Conservation (phyloP, 106 monocot species). For the Apostasia ramifera region DNA sequence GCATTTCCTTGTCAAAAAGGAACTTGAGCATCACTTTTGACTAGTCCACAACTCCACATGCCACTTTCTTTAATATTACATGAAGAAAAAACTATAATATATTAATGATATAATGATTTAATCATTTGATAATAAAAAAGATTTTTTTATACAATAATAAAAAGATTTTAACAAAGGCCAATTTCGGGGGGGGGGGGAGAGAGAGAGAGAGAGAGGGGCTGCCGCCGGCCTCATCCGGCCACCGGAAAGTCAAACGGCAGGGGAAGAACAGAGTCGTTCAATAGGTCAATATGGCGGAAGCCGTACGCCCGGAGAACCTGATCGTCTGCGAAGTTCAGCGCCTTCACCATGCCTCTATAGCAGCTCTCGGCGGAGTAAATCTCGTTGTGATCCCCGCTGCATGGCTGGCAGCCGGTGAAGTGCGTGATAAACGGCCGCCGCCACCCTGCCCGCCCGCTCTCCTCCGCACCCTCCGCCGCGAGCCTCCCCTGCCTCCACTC, state of each 20-base stretch:
- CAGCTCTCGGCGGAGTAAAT: conserved; percentile 55
- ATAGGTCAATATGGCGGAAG: conserved; percentile 23
- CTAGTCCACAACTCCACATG: too few species aligned
- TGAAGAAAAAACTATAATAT: too few species aligned
- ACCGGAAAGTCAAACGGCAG: conserved; percentile 58
- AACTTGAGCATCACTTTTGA: too few species aligned
- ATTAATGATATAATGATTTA: too few species aligned
- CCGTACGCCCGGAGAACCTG: conserved; percentile 52
- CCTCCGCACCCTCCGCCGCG: conserved; percentile 3
- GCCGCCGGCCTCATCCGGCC: neutral
- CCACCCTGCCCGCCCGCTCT: conserved; percentile 14
- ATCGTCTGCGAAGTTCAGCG: conserved; percentile 56
- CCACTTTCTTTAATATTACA: too few species aligned
- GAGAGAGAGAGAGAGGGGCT: too few species aligned
- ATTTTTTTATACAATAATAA: too few species aligned
- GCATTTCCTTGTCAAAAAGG: too few species aligned
- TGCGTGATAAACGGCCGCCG: conserved; percentile 78
- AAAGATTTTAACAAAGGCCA: too few species aligned
- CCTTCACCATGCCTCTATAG: conserved; percentile 32
- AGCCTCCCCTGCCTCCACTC: conserved; percentile 18
- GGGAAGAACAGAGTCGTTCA: conserved; percentile 18
- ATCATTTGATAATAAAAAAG: too few species aligned
- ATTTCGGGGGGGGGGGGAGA: too few species aligned
- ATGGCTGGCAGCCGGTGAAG: conserved; percentile 90
- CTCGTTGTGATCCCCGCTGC: conserved; percentile 62